Base-by-base conservation (phyloP, 164 flowering plant species). In the Annona cherimola region DNA sequence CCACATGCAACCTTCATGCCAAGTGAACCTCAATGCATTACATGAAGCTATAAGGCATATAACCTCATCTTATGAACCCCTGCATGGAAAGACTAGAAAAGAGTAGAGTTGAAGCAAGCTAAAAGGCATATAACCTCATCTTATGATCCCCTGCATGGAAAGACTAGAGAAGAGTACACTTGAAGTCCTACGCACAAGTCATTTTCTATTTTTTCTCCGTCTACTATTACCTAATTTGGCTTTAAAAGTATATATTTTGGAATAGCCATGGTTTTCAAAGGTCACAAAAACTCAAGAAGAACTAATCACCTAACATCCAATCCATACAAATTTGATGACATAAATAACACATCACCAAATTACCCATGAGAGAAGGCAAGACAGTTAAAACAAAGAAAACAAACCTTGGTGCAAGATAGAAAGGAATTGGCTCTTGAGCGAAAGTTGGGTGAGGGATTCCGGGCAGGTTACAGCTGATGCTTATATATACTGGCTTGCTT, bases 401-500 rank as follows among this genome's bases (percentile, higher is more conserved):
- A 1, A 76, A 92, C 98, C 61, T 93, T 60, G 96, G 96, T 45
- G 89, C 59, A 5, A 91, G 71, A 0, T 73, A 83, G 77, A 89
- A 91, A 0, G 96, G 97, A 67, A 91, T 88, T 0, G 98, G 98
- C 42, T 89, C 94, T 0, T 85, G 82, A 67, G 79, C 83, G 69
- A 93, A 93, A 45, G 93, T 84, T 20, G 94, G 92, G 61, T 93
- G 94, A 69, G 96, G 90, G 54, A 90, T 83, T 8, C 82, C 88
- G 3, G 97, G 75, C 83, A 93, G 81, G 71, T 93, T 91, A 70
- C 98, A 93, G 80, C 96, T 77, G 14, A 91, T 65, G 78, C 90
- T 89, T 41, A 93, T 89, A 66, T 93, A 93, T 45, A 88, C 98
- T 41, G 98, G 98, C 81, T 93, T 93, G 83, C 97, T 88, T 74